Percentiles rank a stretch among this genome's conserved stretches.
Evolutionary conservation across 441 rosid species (phyloP).

Genomic region (Mallotus japonicus): DNA sequence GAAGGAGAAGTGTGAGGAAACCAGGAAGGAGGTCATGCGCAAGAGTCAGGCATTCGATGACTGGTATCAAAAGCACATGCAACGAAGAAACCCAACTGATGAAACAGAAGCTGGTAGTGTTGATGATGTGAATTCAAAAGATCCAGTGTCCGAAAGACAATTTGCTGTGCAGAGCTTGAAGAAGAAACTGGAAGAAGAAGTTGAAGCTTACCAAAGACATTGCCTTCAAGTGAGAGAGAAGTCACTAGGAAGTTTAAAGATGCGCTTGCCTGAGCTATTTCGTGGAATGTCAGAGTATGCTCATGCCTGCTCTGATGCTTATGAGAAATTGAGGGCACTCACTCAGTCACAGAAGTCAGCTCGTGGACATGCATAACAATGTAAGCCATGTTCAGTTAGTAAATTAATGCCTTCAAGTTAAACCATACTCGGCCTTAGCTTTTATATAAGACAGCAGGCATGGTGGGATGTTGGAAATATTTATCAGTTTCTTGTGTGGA

Average conservation of each 20-base stretch:
- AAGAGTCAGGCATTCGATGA: slow-evolving; percentile 65
- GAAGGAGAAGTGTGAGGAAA: slow-evolving; percentile 62
- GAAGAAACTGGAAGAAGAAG: slow-evolving; percentile 72
- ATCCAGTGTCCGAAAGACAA: slow-evolving; percentile 72
- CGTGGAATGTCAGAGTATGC: slow-evolving; percentile 73
- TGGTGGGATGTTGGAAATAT: neutral
- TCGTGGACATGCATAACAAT: slow-evolving; percentile 19
- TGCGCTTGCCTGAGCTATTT: slow-evolving; percentile 79
- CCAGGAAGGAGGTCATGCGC: slow-evolving; percentile 47
- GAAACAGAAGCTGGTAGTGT: slow-evolving; percentile 45
- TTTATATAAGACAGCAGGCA: slow-evolving; percentile 2
- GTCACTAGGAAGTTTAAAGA: slow-evolving; percentile 72
- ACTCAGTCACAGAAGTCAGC: slow-evolving; percentile 37
- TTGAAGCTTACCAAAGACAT: slow-evolving; percentile 61
- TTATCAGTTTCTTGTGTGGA: neutral
- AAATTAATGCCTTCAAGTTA: slow-evolving; percentile 20
- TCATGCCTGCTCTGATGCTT: slow-evolving; percentile 60
- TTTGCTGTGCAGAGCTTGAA: slow-evolving; percentile 59
- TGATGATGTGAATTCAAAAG: slow-evolving; percentile 44
- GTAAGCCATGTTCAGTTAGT: neutral
- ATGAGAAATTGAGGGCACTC: slow-evolving; percentile 51
- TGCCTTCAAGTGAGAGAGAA: slow-evolving; percentile 90
- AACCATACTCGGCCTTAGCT: slow-evolving; percentile 15
- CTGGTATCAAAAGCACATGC: slow-evolving; percentile 60
- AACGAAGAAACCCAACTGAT: slow-evolving; percentile 51